Percentiles rank a stretch among this genome's conserved stretches.
Evolutionary conservation across 1,139 yeast genomes (phyloP).

Genomic region (Sugiyamaella xylanicola): DNA sequence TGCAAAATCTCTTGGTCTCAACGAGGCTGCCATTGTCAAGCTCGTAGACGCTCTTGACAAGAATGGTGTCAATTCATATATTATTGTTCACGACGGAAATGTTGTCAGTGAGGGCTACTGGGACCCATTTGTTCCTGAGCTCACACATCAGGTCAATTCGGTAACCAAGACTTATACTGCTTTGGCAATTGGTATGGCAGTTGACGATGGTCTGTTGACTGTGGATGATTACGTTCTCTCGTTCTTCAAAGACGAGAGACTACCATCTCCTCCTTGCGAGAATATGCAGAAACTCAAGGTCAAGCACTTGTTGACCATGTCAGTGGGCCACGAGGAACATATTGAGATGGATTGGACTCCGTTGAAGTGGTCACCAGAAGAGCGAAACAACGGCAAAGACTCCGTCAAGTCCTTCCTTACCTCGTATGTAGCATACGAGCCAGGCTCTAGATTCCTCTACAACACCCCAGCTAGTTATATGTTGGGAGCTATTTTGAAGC

Average conservation of each 20-base stretch:
- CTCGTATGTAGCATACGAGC: slow-evolving; percentile 22
- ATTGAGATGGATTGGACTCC: slow-evolving; percentile 16
- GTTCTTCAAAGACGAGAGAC: slow-evolving; percentile 21
- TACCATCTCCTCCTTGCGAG: slow-evolving; percentile 22
- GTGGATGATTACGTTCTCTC: slow-evolving; percentile 23
- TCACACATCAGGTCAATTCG: slow-evolving; percentile 24
- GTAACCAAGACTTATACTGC: slow-evolving; percentile 26
- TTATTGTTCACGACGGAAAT: slow-evolving; percentile 21
- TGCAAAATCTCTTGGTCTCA: slow-evolving; percentile 9
- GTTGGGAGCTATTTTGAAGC: slow-evolving; percentile 24
- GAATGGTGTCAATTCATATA: slow-evolving; percentile 21
- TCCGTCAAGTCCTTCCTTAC: slow-evolving; percentile 21
- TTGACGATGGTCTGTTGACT: slow-evolving; percentile 24
- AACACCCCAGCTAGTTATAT: slow-evolving; percentile 24
- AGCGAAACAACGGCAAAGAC: slow-evolving; percentile 17
- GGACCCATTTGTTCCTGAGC: slow-evolving; percentile 22
- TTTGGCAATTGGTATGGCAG: slow-evolving; percentile 25
- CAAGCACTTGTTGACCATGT: slow-evolving; percentile 23
- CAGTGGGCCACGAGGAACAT: slow-evolving; percentile 23
- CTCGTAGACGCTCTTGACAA: slow-evolving; percentile 12
- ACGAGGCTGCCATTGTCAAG: slow-evolving; percentile 26
- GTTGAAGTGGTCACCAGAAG: slow-evolving; percentile 4
- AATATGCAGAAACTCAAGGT: slow-evolving; percentile 24
- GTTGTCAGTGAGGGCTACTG: slow-evolving; percentile 27
- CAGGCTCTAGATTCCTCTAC: slow-evolving; percentile 24